Evolutionary conservation across 345 rosid species (phyloP).

Genomic region (Populus pruinosa): DNA sequence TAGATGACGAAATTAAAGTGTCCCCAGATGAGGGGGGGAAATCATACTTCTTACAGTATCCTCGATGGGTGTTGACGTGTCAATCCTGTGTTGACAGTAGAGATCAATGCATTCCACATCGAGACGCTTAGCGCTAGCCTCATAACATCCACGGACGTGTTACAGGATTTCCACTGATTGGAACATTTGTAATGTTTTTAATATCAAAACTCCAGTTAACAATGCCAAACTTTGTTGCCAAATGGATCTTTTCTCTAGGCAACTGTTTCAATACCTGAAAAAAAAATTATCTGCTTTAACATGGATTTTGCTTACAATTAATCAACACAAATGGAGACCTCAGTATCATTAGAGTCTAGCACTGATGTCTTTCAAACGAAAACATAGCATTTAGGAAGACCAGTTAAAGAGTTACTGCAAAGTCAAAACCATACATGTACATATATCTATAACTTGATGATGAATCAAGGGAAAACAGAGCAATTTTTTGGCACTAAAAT

Average conservation of each 20-base stretch:
- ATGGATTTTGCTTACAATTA: no score
- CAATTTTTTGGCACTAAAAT: no score
- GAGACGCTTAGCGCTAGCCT: conserved; percentile 33
- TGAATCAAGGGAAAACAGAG: no score
- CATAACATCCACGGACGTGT: conserved; percentile 28
- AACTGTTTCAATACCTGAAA: conserved; percentile 28
- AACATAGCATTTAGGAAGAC: no score
- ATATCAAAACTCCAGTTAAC: neutral
- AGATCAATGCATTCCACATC: conserved; percentile 35
- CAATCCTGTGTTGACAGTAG: conserved; percentile 32
- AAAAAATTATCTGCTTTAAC: neutral
- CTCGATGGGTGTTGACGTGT: conserved; percentile 27
- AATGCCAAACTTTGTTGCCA: conserved; percentile 32
- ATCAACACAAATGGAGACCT: no score
- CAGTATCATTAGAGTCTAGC: no score
- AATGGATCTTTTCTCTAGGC: conserved; percentile 29
- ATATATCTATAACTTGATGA: no score
- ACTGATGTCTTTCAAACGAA: no score
- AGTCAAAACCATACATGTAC: no score
- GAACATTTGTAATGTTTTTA: neutral
- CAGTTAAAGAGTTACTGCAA: no score
- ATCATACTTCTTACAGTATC: conserved; percentile 18
- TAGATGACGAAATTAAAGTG: no score
- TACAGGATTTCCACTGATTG: conserved; percentile 23
- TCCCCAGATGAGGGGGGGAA: no score